Percentiles rank a stretch among this genome's conserved stretches.
These are phyloP conservation scores for Pythium scleroteichum DNA, from an alignment of 352 stramenopile species.

Conservation along the genomic window DNA sequence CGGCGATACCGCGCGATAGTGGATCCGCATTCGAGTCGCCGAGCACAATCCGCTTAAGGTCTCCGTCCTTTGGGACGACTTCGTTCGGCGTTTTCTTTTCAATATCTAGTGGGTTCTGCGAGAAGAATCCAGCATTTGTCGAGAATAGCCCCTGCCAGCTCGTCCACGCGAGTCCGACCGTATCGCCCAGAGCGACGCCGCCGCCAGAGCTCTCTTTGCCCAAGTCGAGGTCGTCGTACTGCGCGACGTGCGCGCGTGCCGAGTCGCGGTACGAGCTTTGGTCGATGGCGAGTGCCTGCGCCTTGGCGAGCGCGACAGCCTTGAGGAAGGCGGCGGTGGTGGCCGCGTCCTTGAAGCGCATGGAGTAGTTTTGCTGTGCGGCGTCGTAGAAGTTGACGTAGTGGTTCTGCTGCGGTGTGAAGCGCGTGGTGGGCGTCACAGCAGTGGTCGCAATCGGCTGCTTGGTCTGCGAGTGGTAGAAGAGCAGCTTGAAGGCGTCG, in stretches of 20 bases:
- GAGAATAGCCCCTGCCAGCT: conserved; percentile 45
- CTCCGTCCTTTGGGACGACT: conserved; percentile 17
- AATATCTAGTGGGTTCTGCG: conserved; percentile 58
- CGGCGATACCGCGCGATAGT: conserved; percentile 39
- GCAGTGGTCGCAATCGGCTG: conserved; percentile 52
- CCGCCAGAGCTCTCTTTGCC: conserved; percentile 42
- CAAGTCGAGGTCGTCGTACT: conserved; percentile 49
- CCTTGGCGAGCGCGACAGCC: conserved; percentile 52
- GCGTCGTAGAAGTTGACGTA: conserved; percentile 73
- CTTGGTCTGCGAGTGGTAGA: conserved; percentile 73
- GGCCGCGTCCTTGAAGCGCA: conserved; percentile 68
- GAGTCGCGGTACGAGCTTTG: conserved; percentile 2
- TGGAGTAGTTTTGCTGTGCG: conserved; percentile 61
- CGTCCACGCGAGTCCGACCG: conserved; percentile 52
- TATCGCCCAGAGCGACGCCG: conserved; percentile 43
- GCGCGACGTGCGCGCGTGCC: neutral
- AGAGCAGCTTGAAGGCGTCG: conserved; percentile 50
- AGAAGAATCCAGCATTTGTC: conserved; percentile 41
- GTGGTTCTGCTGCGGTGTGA: conserved; percentile 68
- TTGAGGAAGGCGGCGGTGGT: conserved; percentile 43
- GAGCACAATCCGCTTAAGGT: conserved; percentile 57
- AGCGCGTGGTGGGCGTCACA: conserved; percentile 38
- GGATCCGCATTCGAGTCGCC: conserved; percentile 26
- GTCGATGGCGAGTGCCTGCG: conserved; percentile 44
- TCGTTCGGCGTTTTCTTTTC: conserved; percentile 27